These are phyloP conservation scores for Thielaviopsis musarum DNA, from an alignment of 2,329 filamentous ascomycete species.

Conservation along the genomic window DNA sequence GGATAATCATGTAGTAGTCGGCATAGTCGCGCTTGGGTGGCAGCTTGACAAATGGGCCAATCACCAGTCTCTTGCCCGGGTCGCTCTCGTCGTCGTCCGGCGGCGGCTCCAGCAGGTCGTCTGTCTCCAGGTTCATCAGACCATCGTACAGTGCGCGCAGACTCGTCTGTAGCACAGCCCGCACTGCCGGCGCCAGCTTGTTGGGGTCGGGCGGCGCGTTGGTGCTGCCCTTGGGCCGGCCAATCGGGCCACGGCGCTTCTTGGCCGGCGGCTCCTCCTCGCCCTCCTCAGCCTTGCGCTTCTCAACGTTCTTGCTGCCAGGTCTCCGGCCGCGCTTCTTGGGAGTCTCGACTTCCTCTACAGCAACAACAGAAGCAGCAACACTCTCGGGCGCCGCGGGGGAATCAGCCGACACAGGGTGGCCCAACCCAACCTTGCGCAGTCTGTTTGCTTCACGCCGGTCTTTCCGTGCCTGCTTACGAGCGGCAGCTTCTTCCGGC, in stretches of 20 bases:
- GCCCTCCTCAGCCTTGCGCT: conserved; percentile 72
- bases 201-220: conserved; percentile 23
- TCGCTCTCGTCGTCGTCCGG: conserved; percentile 35
- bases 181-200: conserved; percentile 46
- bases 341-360: conserved; percentile 49
- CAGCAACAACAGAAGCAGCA: conserved; percentile 19
- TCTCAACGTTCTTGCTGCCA: conserved; percentile 48
- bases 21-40: conserved; percentile 80
- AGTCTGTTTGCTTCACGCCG: conserved; percentile 62
- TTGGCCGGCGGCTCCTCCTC: conserved; percentile 65
- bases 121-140: conserved; percentile 71
- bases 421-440: conserved; percentile 29
- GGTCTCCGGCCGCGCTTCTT: conserved; percentile 81
- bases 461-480: conserved; percentile 74
- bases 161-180: conserved; percentile 62
- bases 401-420: conserved; percentile 16
- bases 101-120: conserved; percentile 42
- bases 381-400: no score
- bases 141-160: conserved; percentile 62
- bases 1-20: conserved; percentile 90
- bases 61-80: conserved; percentile 58
- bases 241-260: conserved; percentile 57
- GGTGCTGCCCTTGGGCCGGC: conserved; percentile 44
- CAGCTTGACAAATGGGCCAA: conserved; percentile 84
- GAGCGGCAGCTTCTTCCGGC: conserved; percentile 79